A percentile compares a stretch with the other conserved stretches of the same genome.
Evolutionary conservation across 2,329 filamentous ascomycete species (phyloP).

Genomic region (Harringtonia lauricola): DNA sequence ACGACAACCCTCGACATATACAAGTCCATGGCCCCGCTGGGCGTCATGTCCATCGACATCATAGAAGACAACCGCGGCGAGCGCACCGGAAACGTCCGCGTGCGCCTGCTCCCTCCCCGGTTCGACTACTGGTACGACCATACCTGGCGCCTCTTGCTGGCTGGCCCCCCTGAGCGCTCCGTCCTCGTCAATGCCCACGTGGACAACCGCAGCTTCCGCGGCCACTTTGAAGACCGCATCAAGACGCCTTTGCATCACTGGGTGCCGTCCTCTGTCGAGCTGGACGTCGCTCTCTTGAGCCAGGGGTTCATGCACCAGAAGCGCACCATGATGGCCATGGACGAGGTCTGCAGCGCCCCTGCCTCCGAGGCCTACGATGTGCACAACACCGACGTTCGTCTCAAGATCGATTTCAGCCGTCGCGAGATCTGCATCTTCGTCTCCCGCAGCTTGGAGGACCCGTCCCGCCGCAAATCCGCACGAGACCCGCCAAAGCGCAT

Average conservation of each 20-base stretch:
- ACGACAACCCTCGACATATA: conserved; percentile 35
- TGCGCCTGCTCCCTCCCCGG: conserved; percentile 46
- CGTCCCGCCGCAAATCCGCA: background rate
- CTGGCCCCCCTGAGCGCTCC: background rate
- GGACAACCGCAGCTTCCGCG: conserved; percentile 5
- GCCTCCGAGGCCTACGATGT: too few species aligned
- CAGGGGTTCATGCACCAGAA: conserved; percentile 51
- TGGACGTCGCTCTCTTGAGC: conserved; percentile 36
- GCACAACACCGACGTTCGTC: conserved; percentile 12
- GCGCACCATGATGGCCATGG: conserved; percentile 48
- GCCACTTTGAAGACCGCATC: conserved; percentile 1
- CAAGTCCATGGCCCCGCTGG: conserved; percentile 29
- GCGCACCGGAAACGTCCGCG: conserved; percentile 27
- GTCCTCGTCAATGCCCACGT: conserved; percentile 3
- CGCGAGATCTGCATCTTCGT: conserved; percentile 6
- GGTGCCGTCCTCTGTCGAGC: conserved; percentile 22
- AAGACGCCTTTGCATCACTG: conserved; percentile 8
- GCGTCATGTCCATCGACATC: conserved; percentile 38
- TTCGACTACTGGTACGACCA: conserved; percentile 36
- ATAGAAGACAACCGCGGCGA: conserved; percentile 30
- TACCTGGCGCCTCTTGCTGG: conserved; percentile 4
- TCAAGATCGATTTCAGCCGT: conserved; percentile 6
- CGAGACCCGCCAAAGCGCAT: background rate
- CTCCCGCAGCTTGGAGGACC: conserved; percentile 3
- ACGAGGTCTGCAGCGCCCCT: conserved; percentile 20